Conservation (phyloP, 192 early-diverging fungal genomes). For the Podila epicladia region DNA sequence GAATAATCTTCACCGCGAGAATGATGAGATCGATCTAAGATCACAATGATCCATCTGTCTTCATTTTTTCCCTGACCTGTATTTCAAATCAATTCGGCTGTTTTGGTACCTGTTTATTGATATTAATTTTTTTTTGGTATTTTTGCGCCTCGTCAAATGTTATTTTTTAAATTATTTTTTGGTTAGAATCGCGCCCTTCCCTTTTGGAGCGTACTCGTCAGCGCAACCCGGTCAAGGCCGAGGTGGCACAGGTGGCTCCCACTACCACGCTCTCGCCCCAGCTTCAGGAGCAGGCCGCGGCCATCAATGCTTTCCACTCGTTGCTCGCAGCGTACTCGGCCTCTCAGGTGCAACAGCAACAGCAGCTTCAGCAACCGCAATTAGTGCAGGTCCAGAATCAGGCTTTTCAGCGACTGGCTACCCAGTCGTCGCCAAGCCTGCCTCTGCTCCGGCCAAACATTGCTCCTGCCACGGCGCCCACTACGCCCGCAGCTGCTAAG, state of each 20-base stretch:
- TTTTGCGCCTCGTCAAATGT: neutral
- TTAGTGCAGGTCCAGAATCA: conserved; percentile 46
- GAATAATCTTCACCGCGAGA: neutral
- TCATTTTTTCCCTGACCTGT: neutral
- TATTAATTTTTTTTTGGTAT: neutral
- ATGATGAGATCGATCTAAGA: neutral
- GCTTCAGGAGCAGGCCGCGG: conserved; percentile 51
- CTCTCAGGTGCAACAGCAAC: conserved; percentile 50
- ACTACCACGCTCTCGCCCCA: conserved; percentile 12
- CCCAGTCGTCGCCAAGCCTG: conserved; percentile 35
- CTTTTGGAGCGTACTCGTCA: conserved; percentile 51
- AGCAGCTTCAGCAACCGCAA: conserved; percentile 57
- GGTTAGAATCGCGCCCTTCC: conserved; percentile 42
- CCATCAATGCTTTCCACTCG: conserved; percentile 53
- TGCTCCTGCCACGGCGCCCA: conserved; percentile 56
- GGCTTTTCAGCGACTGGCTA: conserved; percentile 4
- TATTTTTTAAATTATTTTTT: neutral
- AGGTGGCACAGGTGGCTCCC: conserved; percentile 13
- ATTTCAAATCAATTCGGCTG: too few relatives aligned
- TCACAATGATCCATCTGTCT: neutral
- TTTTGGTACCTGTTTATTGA: neutral
- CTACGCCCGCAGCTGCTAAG: conserved; percentile 57
- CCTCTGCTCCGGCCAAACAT: conserved; percentile 53
- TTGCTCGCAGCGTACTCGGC: conserved; percentile 53
- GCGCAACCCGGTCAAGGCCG: conserved; percentile 37